These are phyloP conservation scores for Rutstroemia sp. DNA, from an alignment of 2,329 filamentous ascomycete species.

Conservation along the genomic window DNA sequence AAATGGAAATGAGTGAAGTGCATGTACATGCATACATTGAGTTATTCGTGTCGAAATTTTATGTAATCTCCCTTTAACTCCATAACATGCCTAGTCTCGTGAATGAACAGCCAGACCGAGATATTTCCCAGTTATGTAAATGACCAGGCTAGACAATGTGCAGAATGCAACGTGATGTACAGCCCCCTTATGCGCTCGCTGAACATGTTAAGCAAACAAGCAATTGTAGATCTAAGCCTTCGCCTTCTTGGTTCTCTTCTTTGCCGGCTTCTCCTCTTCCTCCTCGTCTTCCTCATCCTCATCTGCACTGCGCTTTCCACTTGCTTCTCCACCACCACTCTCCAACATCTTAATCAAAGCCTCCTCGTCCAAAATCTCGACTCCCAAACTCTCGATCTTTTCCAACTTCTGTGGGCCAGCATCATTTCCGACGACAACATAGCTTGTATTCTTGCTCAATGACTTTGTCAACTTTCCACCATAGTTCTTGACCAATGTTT, in stretches of 20 bases:
- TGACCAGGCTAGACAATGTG: neutral
- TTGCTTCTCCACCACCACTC: neutral
- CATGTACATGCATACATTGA: too few relatives aligned
- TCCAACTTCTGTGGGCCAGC: slow-evolving; percentile 23
- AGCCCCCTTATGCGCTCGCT: neutral
- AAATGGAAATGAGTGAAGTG: too few relatives aligned
- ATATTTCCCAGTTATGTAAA: neutral
- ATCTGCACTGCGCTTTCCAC: neutral
- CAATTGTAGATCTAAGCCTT: neutral
- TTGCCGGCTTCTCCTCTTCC: slow-evolving; percentile 15
- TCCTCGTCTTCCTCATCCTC: slow-evolving; percentile 13
- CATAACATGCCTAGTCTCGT: too few relatives aligned
- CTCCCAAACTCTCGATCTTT: slow-evolving; percentile 14
- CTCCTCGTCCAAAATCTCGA: slow-evolving; percentile 16
- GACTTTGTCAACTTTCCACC: slow-evolving; percentile 18
- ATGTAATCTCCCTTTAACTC: too few relatives aligned
- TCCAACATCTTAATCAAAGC: slow-evolving; percentile 17
- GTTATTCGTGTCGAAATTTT: too few relatives aligned
- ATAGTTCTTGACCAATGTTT: slow-evolving; percentile 16
- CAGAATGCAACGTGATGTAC: neutral
- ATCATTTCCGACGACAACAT: slow-evolving; percentile 21
- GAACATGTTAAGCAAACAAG: too few relatives aligned
- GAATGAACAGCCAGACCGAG: too few relatives aligned
- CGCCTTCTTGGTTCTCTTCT: slow-evolving; percentile 14
- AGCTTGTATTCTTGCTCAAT: slow-evolving; percentile 19